Evolutionary conservation across 169 alveolate genomes (phyloP), one percentile per base, ranked within the genome.

Genomic region (Plasmodium yoelii): DNA sequence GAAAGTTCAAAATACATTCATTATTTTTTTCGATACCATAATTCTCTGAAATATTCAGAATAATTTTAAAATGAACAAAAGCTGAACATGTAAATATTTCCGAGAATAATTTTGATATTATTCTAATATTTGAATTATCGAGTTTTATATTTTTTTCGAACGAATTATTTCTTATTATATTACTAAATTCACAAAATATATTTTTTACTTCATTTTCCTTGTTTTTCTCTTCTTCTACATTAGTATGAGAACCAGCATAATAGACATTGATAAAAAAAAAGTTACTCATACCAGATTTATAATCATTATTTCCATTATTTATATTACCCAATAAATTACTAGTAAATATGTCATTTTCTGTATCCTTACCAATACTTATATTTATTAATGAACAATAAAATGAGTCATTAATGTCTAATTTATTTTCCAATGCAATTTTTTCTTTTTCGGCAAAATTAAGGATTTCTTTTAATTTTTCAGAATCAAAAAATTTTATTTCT

Each of bases 381-480:
- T 15, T 42, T 44, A 82, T 55, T 22, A 65, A 24, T 82, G 90
- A 67, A n/a, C 46, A 67, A 61, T 44, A 82, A 57, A 56, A 75
- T 28, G 51, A 13, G 5, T 53, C 71, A 22, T 49, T 44, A 18
- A 15, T 68, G 1, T 68, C 68, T 82, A 56, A 39, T 34, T 67
- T 70, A 6, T 49, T 18, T 60, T 46, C 47, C 59, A 82, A 0
- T 42, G 10, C 49, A 12, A 5, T 82, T 60, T 55, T 51, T 26
- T 68, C 46, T 8, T 82, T 82, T 67, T 68, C 84, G 42, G 73
- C 90, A 22, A 56, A 42, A 60, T 42, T 15, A 28, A 82, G 60
- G 0, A 82, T 67, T 19, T 82, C 90, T 18, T 82, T 82, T 34
- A 82, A 82, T 70, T 65, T 82, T 19, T 67, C 46, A n/a, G 74